phyloP scores from a whole-genome alignment of 2,329 filamentous ascomycete genomes.

The Aspergillus tubingensis region DNA sequence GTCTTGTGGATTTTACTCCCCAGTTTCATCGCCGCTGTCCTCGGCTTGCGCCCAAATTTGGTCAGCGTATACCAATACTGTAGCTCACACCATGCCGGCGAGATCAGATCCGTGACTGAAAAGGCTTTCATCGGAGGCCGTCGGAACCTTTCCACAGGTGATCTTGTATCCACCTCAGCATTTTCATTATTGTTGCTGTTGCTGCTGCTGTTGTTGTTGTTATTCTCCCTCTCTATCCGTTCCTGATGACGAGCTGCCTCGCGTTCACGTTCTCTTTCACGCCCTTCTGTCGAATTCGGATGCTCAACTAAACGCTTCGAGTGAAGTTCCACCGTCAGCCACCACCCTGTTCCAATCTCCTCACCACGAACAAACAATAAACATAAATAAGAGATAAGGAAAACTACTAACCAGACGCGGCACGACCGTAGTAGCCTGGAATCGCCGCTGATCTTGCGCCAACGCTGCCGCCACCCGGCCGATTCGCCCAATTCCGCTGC shows the following conservation, averaged over 20 bases:
- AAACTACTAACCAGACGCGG: slow-evolving; percentile 41
- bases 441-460: slow-evolving; percentile 31
- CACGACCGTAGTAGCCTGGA: slow-evolving; percentile 28
- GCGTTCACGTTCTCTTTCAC: slow-evolving; percentile 35
- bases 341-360: slow-evolving; percentile 14
- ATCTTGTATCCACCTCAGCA: slow-evolving; percentile 48
- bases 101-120: slow-evolving; percentile 83
- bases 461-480: slow-evolving; percentile 20
- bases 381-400: slow-evolving; percentile 30
- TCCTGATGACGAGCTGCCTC: slow-evolving; percentile 28
- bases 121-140: slow-evolving; percentile 74
- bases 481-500: slow-evolving; percentile 14
- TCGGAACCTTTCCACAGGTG: slow-evolving; percentile 77
- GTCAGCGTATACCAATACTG: slow-evolving; percentile 89
- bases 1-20: slow-evolving; percentile 78
- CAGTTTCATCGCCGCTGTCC: slow-evolving; percentile 79
- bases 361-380: slow-evolving; percentile 27
- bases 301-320: slow-evolving; percentile 63
- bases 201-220: too few relatives aligned
- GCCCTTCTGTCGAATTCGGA: slow-evolving; percentile 39
- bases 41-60: slow-evolving; percentile 71
- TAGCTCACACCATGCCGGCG: slow-evolving; percentile 92
- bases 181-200: slow-evolving; percentile 4
- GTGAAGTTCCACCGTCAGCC: slow-evolving; percentile 62
- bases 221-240: slow-evolving; percentile 19